Evolutionary conservation across 495 filamentous ascomycete genomes (phyloP).

Genomic region (Neurospora africana): DNA sequence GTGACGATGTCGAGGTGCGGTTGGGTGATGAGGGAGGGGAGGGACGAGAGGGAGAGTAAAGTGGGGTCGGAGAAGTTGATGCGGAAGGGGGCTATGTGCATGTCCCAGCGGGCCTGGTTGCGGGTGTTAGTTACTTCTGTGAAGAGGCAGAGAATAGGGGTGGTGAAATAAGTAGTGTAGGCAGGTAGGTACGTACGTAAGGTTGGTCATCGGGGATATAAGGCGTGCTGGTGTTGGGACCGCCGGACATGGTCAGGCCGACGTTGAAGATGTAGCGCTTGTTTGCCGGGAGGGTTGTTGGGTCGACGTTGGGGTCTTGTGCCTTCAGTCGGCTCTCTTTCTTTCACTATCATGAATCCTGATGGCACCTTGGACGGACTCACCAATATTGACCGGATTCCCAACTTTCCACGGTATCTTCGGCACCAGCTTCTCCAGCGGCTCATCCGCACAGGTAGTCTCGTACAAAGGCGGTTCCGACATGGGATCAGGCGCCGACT

Average conservation of each 20-base stretch:
- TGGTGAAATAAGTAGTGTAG: too few relatives aligned
- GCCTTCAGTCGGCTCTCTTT: neutral
- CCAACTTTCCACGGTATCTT: conserved; percentile 3
- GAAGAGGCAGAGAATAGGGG: neutral
- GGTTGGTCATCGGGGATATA: conserved; percentile 1
- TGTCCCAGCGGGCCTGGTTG: conserved; percentile 1
- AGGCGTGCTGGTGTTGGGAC: conserved; percentile 3
- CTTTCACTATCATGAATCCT: neutral
- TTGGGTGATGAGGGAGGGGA: neutral
- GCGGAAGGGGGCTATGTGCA: conserved; percentile 13
- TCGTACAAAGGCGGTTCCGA: conserved; percentile 7
- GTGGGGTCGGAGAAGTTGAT: conserved; percentile 34
- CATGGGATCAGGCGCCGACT: neutral
- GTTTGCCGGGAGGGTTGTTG: neutral
- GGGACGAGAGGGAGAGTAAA: conserved; percentile 1
- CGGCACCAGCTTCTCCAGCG: conserved; percentile 1
- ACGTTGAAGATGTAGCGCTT: conserved; percentile 8
- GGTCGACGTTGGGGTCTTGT: neutral
- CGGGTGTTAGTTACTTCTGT: neutral
- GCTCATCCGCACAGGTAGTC: conserved; percentile 8
- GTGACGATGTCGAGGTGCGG: conserved; percentile 3
- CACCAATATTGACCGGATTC: conserved; percentile 8
- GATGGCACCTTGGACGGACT: neutral
- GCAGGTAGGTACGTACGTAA: conserved; percentile 1
- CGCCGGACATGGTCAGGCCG: conserved; percentile 3